Conservation (phyloP, 2,329 filamentous ascomycete species). For the Thielaviopsis euricoi region DNA sequence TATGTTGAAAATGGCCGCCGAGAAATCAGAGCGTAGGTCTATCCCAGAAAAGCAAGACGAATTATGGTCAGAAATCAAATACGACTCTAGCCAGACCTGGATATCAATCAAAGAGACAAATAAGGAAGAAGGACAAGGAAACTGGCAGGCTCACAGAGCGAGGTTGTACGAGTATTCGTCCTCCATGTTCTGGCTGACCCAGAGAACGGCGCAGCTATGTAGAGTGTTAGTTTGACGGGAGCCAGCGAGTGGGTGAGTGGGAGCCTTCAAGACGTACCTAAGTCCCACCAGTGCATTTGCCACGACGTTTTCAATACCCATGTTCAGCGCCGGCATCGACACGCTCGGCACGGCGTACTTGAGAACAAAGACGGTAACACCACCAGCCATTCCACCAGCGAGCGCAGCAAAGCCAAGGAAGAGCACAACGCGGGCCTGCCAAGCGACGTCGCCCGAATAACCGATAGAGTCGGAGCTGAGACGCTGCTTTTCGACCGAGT, state of each 20-base stretch:
- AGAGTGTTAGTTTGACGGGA: conserved; percentile 11
- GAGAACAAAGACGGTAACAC: conserved; percentile 51
- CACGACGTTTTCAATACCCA: conserved; percentile 51
- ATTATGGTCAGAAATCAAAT: background rate
- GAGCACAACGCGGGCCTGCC: conserved; percentile 52
- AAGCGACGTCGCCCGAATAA: conserved; percentile 47
- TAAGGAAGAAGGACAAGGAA: background rate
- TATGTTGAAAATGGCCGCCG: background rate
- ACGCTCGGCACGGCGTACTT: conserved; percentile 44
- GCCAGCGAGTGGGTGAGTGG: background rate
- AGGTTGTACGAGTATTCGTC: conserved; percentile 56
- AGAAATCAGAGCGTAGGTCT: background rate
- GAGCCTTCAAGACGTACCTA: conserved; percentile 26
- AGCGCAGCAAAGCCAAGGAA: conserved; percentile 50
- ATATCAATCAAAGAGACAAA: background rate
- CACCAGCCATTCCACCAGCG: conserved; percentile 51
- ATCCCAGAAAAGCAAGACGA: background rate
- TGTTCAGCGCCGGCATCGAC: conserved; percentile 41
- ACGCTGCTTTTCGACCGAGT: conserved; percentile 50
- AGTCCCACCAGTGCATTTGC: conserved; percentile 47
- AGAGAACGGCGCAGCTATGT: conserved; percentile 43
- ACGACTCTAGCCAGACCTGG: background rate
- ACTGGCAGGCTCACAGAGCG: conserved; percentile 30
- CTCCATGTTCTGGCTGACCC: conserved; percentile 58
- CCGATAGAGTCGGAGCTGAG: conserved; percentile 46